These are phyloP conservation scores for Sporobolomyces pararoseus DNA, from an alignment of 768 basidiomycete genomes.

Conservation along the genomic window DNA sequence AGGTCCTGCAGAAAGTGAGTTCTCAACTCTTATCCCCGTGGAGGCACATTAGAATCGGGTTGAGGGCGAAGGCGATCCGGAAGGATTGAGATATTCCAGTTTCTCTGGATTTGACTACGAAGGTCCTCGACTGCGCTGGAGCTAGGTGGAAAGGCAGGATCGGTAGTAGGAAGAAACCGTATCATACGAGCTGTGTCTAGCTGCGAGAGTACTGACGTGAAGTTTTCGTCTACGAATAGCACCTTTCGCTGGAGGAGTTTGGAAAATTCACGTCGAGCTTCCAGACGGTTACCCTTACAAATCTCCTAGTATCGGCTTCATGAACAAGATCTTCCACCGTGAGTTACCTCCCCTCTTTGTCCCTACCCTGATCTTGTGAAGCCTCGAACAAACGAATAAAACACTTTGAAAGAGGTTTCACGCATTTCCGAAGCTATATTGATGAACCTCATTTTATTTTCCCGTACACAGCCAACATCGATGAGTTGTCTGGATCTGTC, in stretches of 20 bases:
- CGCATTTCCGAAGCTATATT: neutral
- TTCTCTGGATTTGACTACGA: too few relatives aligned
- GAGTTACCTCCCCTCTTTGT: neutral
- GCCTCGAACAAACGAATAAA: too few relatives aligned
- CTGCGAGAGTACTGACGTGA: too few relatives aligned
- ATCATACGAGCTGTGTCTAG: too few relatives aligned
- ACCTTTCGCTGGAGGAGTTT: constrained; percentile 93
- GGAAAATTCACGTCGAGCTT: constrained; percentile 99
- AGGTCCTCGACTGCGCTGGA: too few relatives aligned
- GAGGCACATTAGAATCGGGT: too few relatives aligned
- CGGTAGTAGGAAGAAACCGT: too few relatives aligned
- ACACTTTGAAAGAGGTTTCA: too few relatives aligned
- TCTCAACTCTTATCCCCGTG: neutral
- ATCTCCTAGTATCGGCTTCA: constrained; percentile 97
- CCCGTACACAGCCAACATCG: constrained; percentile 67
- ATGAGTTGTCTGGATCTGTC: constrained; percentile 95
- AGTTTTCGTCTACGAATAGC: constrained; percentile 54
- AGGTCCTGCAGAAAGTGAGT: constrained; percentile 87
- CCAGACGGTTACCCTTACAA: constrained; percentile 99
- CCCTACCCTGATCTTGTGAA: too few relatives aligned
- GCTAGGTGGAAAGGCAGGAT: too few relatives aligned
- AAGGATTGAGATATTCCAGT: too few relatives aligned
- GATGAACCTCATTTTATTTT: neutral
- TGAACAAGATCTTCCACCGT: constrained; percentile 82
- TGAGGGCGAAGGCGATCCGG: too few relatives aligned